Conservation (phyloP, 2,329 filamentous ascomycete genomes). For the Fusarium scirpi region DNA sequence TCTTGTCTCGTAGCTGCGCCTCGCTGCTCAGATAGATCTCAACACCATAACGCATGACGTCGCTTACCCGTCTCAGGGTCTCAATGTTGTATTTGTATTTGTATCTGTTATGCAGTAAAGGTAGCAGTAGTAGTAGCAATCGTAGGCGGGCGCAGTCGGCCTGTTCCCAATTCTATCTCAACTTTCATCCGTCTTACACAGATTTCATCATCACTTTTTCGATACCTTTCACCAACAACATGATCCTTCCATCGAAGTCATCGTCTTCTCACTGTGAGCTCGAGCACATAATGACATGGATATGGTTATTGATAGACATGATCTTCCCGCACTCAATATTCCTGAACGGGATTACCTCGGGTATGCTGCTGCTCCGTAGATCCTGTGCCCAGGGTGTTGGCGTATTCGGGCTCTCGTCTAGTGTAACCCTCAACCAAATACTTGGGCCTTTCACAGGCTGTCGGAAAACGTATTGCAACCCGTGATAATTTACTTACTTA, state of each 20-base stretch:
- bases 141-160: slow-evolving; percentile 22
- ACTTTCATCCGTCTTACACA: slow-evolving; percentile 24
- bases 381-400: slow-evolving; percentile 11
- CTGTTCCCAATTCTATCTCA: slow-evolving; percentile 5
- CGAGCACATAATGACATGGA: slow-evolving; percentile 1
- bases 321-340: slow-evolving; percentile 12
- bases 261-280: not conserved
- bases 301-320: slow-evolving; percentile 23
- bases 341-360: slow-evolving; percentile 21
- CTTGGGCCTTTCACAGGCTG: slow-evolving; percentile 28
- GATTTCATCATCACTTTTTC: slow-evolving; percentile 12
- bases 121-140: slow-evolving; percentile 20
- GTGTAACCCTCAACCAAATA: slow-evolving; percentile 27
- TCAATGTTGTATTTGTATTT: slow-evolving; percentile 11
- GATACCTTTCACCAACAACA: not conserved
- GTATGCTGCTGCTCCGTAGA: slow-evolving; percentile 19
- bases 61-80: slow-evolving; percentile 19
- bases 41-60: slow-evolving; percentile 37
- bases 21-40: not conserved
- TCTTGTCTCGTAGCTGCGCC: slow-evolving; percentile 15
- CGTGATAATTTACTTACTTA: not conserved
- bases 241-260: not conserved
- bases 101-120: slow-evolving; percentile 3
- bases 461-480: slow-evolving; percentile 17
- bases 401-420: slow-evolving; percentile 22